These are phyloP conservation scores for Candida vaughaniae DNA, from an alignment of 805 yeast species.

Conservation along the genomic window DNA sequence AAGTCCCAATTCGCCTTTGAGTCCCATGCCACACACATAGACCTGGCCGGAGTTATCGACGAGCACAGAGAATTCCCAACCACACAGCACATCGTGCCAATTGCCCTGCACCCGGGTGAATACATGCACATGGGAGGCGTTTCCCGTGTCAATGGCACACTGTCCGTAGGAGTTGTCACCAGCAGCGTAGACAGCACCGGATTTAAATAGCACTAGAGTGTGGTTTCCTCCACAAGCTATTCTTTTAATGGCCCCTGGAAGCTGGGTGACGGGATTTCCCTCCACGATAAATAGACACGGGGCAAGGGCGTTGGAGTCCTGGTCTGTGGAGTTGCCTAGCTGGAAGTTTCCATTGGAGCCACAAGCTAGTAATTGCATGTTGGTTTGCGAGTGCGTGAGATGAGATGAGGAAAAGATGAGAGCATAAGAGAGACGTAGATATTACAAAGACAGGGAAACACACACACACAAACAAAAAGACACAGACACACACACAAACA, in stretches of 20 bases:
- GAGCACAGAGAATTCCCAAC: constrained; percentile 75
- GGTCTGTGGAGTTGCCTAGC: constrained; percentile 57
- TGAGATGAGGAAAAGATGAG: not conserved
- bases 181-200: constrained; percentile 53
- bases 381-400: not conserved
- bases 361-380: constrained; percentile 45
- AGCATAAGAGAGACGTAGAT: not conserved
- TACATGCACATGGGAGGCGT: not conserved
- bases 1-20: constrained; percentile 72
- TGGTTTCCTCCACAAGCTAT: constrained; percentile 88
- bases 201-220: constrained; percentile 54
- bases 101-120: constrained; percentile 12
- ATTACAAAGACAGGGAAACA: not conserved
- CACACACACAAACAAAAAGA: not conserved
- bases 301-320: constrained; percentile 37
- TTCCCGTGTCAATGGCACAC: constrained; percentile 31
- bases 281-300: constrained; percentile 15
- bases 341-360: constrained; percentile 88
- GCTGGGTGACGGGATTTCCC: constrained; percentile 10
- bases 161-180: constrained; percentile 65
- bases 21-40: constrained; percentile 60
- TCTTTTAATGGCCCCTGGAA: constrained; percentile 14
- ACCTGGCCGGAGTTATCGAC: constrained; percentile 42
- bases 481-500: not conserved
- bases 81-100: constrained; percentile 59